Evolutionary conservation across 306 rosid species (phyloP).

Genomic region (Comarum palustre): DNA sequence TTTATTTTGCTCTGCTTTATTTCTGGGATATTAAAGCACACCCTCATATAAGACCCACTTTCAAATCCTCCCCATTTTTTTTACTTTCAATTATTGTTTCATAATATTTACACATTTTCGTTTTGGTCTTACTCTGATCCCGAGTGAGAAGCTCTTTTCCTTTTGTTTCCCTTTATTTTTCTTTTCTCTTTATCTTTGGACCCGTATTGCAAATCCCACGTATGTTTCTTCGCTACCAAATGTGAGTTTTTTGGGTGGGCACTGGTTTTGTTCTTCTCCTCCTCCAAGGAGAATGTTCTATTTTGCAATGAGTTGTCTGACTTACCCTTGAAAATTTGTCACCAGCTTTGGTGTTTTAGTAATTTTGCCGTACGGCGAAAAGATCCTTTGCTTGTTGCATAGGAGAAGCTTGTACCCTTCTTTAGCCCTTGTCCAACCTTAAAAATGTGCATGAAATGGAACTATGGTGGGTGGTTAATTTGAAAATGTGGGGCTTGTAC

Average conservation of each 20-base stretch:
- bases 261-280: not conserved
- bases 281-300: constrained; percentile 14
- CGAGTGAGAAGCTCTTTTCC: constrained; percentile 46
- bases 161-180: constrained; percentile 31
- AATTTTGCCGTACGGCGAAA: constrained; percentile 6
- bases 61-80: constrained; percentile 32
- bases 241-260: not conserved
- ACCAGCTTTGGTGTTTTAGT: not conserved
- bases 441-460: not conserved
- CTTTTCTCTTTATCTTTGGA: constrained; percentile 47
- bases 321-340: constrained; percentile 9
- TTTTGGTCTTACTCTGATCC: constrained; percentile 71
- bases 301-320: constrained; percentile 1
- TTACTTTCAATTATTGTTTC: constrained; percentile 46
- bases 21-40: constrained; percentile 41
- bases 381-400: constrained; percentile 21
- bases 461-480: not conserved
- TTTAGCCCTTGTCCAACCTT: not conserved
- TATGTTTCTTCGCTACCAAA: not conserved
- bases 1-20: constrained; percentile 30
- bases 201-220: constrained; percentile 33
- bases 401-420: constrained; percentile 6
- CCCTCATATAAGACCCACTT: constrained; percentile 36
- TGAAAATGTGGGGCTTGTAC: constrained; percentile 24
- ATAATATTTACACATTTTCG: constrained; percentile 34